phyloP scores from a whole-genome alignment of 116 monocot genomes.

The Dioscorea cayenensis region DNA sequence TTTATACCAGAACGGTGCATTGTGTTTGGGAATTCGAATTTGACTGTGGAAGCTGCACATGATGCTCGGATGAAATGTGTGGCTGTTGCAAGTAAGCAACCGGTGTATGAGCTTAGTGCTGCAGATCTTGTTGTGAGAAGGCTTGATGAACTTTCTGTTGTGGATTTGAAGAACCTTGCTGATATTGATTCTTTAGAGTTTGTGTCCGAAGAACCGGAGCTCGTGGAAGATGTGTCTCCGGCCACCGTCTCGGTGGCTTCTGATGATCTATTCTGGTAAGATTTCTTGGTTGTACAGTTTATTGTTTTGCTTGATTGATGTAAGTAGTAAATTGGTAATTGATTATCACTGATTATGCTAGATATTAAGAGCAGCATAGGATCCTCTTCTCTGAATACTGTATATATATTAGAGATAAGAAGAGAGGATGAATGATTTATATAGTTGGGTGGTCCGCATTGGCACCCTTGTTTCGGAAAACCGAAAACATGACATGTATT shows the following conservation, averaged over 20 bases:
- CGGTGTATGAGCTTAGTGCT: slow-evolving; percentile 72
- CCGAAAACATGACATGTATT: too few relatives aligned
- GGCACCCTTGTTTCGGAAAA: not conserved
- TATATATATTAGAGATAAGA: not conserved
- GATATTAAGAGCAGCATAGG: not conserved
- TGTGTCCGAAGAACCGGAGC: slow-evolving; percentile 33
- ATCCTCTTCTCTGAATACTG: not conserved
- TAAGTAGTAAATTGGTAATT: not conserved
- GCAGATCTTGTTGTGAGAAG: slow-evolving; percentile 73
- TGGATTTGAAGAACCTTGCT: slow-evolving; percentile 88
- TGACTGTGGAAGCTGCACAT: slow-evolving; percentile 85
- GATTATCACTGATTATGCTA: not conserved
- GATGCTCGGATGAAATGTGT: slow-evolving; percentile 96
- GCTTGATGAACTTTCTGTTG: slow-evolving; percentile 68
- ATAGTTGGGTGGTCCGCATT: slow-evolving; percentile 17
- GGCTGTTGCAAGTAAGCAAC: slow-evolving; percentile 82
- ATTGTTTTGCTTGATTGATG: too few relatives aligned
- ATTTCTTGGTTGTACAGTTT: slow-evolving; percentile 27
- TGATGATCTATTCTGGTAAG: slow-evolving; percentile 63
- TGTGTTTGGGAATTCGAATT: slow-evolving; percentile 90
- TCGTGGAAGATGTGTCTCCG: slow-evolving; percentile 50
- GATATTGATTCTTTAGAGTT: slow-evolving; percentile 71
- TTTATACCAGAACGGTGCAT: slow-evolving; percentile 87
- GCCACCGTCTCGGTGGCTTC: slow-evolving; percentile 38
- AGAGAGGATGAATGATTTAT: slow-evolving; percentile 6